phyloP scores from a whole-genome alignment of 2,329 filamentous ascomycete species.

The Apiospora hydei region DNA sequence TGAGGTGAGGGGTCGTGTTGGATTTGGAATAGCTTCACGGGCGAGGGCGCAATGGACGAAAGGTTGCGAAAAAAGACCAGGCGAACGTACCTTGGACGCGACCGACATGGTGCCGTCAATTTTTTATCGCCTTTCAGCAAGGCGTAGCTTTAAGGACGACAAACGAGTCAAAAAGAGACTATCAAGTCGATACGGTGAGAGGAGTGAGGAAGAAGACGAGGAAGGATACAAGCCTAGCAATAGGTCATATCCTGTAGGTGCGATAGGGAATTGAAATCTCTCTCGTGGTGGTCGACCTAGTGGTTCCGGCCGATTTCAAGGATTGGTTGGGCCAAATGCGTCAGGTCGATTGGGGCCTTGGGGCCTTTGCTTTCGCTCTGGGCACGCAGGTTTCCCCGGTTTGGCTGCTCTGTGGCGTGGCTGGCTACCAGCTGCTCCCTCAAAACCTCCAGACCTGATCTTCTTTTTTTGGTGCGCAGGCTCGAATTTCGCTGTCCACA shows the following conservation, averaged over 20 bases:
- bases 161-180: conserved; percentile 31
- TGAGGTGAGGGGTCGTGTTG: conserved; percentile 2
- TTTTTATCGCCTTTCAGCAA: conserved; percentile 59
- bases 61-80: background rate
- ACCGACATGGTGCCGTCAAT: conserved; percentile 67
- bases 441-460: conserved; percentile 14
- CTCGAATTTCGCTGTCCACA: conserved; percentile 19
- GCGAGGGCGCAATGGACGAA: conserved; percentile 19
- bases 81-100: conserved; percentile 60
- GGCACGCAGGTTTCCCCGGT: conserved; percentile 4
- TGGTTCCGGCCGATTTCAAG: conserved; percentile 20
- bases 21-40: conserved; percentile 21
- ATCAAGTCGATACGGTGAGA: conserved; percentile 35
- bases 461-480: conserved; percentile 22
- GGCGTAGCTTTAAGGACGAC: conserved; percentile 48
- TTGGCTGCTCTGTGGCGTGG: conserved; percentile 5
- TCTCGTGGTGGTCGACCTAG: conserved; percentile 21
- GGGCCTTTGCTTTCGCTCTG: conserved; percentile 12
- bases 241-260: conserved; percentile 43
- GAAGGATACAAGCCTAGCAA: conserved; percentile 44
- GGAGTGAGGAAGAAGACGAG: conserved; percentile 32
- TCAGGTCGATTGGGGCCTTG: conserved; percentile 10
- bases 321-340: conserved; percentile 17
- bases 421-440: conserved; percentile 17
- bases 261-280: conserved; percentile 23